A percentile compares a stretch with the other conserved stretches of the same genome.
phyloP scores from a whole-genome alignment of 2,329 filamentous ascomycete species.

The Cryphonectria japonica region DNA sequence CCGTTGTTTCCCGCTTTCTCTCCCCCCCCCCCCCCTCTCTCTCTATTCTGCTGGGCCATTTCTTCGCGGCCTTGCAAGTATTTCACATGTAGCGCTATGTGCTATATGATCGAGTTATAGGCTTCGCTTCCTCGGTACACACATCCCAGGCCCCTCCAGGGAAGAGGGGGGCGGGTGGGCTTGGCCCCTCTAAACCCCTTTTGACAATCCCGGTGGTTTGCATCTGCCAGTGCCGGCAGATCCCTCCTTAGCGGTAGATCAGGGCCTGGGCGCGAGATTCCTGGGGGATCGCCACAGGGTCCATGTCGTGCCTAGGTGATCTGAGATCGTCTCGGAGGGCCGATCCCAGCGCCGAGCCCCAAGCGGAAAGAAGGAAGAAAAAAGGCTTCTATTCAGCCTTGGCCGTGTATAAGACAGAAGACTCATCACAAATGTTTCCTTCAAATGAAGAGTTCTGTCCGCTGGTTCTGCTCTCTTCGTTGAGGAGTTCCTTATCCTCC shows the following conservation, averaged over 20 bases:
- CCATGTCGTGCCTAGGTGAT: slow-evolving; percentile 6
- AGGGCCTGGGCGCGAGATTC: not conserved
- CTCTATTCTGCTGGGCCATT: not conserved
- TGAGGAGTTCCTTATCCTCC: not conserved
- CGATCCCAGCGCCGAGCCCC: slow-evolving; percentile 2
- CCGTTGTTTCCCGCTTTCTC: not conserved
- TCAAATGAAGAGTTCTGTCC: not conserved
- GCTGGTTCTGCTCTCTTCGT: not conserved
- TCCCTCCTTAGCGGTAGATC: slow-evolving; percentile 8
- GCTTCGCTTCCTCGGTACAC: not conserved
- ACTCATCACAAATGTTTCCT: not conserved
- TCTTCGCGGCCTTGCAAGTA: not conserved
- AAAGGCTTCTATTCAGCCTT: not conserved
- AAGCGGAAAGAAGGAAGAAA: not conserved
- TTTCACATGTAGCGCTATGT: not conserved
- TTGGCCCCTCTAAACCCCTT: not conserved
- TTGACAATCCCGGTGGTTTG: slow-evolving; percentile 2
- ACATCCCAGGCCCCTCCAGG: not conserved
- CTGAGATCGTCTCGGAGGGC: not conserved
- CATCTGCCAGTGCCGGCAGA: slow-evolving; percentile 7
- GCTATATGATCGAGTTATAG: not conserved
- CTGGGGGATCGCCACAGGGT: slow-evolving; percentile 10
- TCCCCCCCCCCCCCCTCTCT: no score
- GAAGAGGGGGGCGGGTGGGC: not conserved
- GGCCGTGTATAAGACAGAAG: not conserved